Conservation (phyloP, 2,329 filamentous ascomycete species). For the Penicillium aurantiogriseum region DNA sequence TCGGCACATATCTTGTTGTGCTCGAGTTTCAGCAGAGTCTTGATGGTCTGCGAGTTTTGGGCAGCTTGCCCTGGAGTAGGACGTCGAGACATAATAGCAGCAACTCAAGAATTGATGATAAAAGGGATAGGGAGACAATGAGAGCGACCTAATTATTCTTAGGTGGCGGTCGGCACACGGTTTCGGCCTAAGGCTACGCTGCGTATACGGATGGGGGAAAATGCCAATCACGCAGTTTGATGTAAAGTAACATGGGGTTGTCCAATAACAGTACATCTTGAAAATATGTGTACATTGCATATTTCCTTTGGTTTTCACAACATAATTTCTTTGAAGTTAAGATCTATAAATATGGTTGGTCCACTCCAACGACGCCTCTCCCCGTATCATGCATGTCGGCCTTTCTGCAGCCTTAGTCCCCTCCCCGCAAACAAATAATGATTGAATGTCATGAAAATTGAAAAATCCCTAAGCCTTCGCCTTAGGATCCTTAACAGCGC, state of each 20-base stretch:
- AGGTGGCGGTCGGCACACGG: slow-evolving; percentile 31
- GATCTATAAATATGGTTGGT: slow-evolving; percentile 1
- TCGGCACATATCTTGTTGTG: slow-evolving; percentile 96
- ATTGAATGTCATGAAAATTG: background rate
- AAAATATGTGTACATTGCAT: background rate
- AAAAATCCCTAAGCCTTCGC: slow-evolving; percentile 26
- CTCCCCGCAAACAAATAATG: slow-evolving; percentile 3
- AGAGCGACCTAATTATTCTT: slow-evolving; percentile 24
- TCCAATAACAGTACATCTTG: background rate
- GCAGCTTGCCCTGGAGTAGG: slow-evolving; percentile 82
- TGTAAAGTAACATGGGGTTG: slow-evolving; percentile 1
- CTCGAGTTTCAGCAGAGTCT: slow-evolving; percentile 90
- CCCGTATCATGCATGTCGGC: slow-evolving; percentile 5
- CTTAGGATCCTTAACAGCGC: slow-evolving; percentile 26
- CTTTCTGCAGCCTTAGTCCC: slow-evolving; percentile 4
- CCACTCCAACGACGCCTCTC: slow-evolving; percentile 4
- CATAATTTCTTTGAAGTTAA: background rate
- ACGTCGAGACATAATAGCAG: slow-evolving; percentile 40
- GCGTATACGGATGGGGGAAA: slow-evolving; percentile 20
- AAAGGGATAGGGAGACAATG: slow-evolving; percentile 21
- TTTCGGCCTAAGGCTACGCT: slow-evolving; percentile 28
- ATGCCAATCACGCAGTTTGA: slow-evolving; percentile 26
- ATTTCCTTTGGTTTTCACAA: background rate
- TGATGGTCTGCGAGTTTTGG: slow-evolving; percentile 90
- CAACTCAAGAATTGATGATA: slow-evolving; percentile 11